phyloP scores from a whole-genome alignment of 345 rosid species.

The Angophora floribunda region DNA sequence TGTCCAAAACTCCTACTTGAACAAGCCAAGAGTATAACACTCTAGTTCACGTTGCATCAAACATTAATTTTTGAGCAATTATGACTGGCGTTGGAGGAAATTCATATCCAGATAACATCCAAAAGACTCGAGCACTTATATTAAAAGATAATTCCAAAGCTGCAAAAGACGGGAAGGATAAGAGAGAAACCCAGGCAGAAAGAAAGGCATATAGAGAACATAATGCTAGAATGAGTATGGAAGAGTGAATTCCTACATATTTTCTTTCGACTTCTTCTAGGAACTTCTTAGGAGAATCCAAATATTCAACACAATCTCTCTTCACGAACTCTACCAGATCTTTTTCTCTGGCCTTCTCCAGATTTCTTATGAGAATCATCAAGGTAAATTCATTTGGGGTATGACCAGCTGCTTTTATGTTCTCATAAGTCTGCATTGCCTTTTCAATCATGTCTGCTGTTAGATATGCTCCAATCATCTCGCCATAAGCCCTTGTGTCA shows the following conservation, averaged over 20 bases:
- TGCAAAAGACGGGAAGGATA: background rate
- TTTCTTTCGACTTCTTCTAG: constrained; percentile 27
- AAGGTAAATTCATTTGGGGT: constrained; percentile 36
- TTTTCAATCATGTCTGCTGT: constrained; percentile 29
- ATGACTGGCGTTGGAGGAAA: background rate
- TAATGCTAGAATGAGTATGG: background rate
- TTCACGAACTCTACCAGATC: constrained; percentile 27
- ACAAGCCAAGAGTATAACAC: background rate
- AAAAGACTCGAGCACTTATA: background rate
- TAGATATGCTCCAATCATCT: constrained; percentile 52
- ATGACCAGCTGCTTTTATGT: constrained; percentile 37
- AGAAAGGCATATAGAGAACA: background rate
- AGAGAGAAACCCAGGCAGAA: background rate
- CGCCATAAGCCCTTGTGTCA: constrained; percentile 38
- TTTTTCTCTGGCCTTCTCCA: constrained; percentile 32
- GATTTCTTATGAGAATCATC: constrained; percentile 44
- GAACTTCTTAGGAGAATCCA: constrained; percentile 44
- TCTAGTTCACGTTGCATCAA: background rate
- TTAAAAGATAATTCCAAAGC: background rate
- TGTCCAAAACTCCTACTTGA: background rate
- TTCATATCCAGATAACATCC: background rate
- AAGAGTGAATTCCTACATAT: constrained; percentile 10
- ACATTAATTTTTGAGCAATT: background rate
- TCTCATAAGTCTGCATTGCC: constrained; percentile 40
- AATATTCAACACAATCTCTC: constrained; percentile 33